Evolutionary conservation across 192 early-diverging fungal genomes (phyloP).

Genomic region (Endogone sp.): DNA sequence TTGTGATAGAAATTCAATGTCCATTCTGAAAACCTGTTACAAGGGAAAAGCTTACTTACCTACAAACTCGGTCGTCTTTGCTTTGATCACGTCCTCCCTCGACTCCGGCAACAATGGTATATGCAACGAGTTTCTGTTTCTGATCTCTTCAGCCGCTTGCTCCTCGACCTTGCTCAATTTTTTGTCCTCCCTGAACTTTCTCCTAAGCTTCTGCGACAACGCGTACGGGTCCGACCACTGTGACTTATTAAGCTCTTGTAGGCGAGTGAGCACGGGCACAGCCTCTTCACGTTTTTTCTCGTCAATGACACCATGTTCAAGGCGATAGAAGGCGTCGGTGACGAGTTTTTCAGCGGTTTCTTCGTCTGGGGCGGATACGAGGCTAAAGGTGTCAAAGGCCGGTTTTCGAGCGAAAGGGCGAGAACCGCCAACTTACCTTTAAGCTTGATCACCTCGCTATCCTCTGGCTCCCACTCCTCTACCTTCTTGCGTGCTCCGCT

Average conservation of each 20-base stretch:
- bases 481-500: conserved; percentile 72
- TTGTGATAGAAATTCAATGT: conserved; percentile 1
- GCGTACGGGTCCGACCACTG: conserved; percentile 81
- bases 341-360: conserved; percentile 38
- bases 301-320: conserved; percentile 59
- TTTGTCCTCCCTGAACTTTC: conserved; percentile 68
- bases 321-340: conserved; percentile 48
- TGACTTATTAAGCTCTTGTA: conserved; percentile 63
- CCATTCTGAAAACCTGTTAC: background rate
- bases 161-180: conserved; percentile 41
- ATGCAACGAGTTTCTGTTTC: conserved; percentile 53
- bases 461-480: conserved; percentile 68
- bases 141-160: conserved; percentile 45
- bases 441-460: conserved; percentile 60
- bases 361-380: conserved; percentile 42
- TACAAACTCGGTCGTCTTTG: conserved; percentile 47
- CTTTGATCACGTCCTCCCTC: conserved; percentile 41
- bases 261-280: conserved; percentile 44
- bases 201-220: conserved; percentile 65
- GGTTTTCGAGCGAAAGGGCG: too few relatives aligned
- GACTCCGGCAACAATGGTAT: conserved; percentile 54
- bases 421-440: conserved; percentile 37
- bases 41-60: conserved; percentile 11
- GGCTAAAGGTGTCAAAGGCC: too few relatives aligned
- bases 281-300: conserved; percentile 40